Evolutionary conservation across 2,329 filamentous ascomycete genomes (phyloP), one percentile per base, ranked within the genome.

Genomic region (Corinectria fuckeliana): DNA sequence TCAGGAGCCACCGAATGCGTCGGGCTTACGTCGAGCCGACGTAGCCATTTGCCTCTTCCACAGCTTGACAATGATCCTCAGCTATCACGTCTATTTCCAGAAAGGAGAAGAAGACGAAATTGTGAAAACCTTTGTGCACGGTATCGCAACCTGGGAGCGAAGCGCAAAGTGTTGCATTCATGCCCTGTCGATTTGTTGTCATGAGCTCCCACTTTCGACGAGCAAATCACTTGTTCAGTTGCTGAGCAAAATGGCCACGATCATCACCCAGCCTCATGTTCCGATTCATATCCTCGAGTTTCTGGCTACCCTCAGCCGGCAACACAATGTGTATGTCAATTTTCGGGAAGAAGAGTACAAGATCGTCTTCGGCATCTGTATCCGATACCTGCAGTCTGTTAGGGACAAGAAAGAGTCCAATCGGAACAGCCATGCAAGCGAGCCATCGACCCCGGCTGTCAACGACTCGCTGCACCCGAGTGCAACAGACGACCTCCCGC

Each of bases 241-340:
- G 66, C 82, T 99, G 55, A 91, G 93, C 70, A 94, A 92, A 73
- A 96, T 99, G 91, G 90, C 93, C 1, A 92, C 93, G 68, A 96
- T 97, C 70, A 96, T 99, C 70, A 98, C 95, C 1, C 93, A 97
- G 70, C 89, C 92, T 6, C 88, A 93, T 56, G 90, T 97, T 32
- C 93, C 94, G 9, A 90, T 97, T 61, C 95, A 99, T 72, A 96
- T 99, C 61, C 82, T 99, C 49, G 95, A 99, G 72, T 98, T 99
- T 71, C 81, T 99, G n/a, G 91, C 92, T 9, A 90, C 92, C 49
- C 83, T 99, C 25, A 93, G 93, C 52, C 89, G 94, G 32, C 80
- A 97, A 58, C 92, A 91, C 9, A 86, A 92, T 61, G 83, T 97
- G 1, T 96, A 93, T 72, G 88, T 92, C 71, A 96, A 97, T 71